A percentile compares a stretch with the other conserved stretches of the same genome.
phyloP scores from a whole-genome alignment of 1,139 yeast genomes.

The Debaryomyces singareniensis region DNA sequence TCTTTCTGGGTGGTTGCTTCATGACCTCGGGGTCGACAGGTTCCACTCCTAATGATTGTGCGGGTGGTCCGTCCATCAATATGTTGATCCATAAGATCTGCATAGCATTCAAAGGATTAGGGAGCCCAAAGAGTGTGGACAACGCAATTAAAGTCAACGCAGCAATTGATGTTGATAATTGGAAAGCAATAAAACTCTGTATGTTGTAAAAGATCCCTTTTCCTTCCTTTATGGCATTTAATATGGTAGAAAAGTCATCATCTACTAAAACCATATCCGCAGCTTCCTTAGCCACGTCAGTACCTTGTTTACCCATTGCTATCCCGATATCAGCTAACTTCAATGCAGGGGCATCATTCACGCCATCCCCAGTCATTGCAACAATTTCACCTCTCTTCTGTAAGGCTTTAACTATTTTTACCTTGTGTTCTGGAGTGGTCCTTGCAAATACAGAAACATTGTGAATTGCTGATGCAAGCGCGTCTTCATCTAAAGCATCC shows the following conservation, averaged over 20 bases:
- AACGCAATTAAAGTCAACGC: slow-evolving; percentile 86
- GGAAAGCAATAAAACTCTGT: slow-evolving; percentile 90
- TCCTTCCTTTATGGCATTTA: slow-evolving; percentile 92
- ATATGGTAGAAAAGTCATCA: slow-evolving; percentile 90
- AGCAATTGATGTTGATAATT: slow-evolving; percentile 90
- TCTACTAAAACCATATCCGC: slow-evolving; percentile 97
- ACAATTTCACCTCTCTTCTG: slow-evolving; percentile 93
- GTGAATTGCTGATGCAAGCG: slow-evolving; percentile 66
- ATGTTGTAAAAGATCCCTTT: slow-evolving; percentile 93
- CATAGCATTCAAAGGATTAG: slow-evolving; percentile 98
- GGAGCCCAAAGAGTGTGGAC: slow-evolving; percentile 78
- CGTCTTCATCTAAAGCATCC: slow-evolving; percentile 63
- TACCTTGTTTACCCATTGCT: slow-evolving; percentile 94
- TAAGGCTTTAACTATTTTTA: slow-evolving; percentile 82
- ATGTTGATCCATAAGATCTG: slow-evolving; percentile 97
- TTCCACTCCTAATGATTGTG: slow-evolving; percentile 95
- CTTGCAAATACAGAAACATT: slow-evolving; percentile 91
- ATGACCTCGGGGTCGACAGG: slow-evolving; percentile 94
- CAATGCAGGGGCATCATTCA: slow-evolving; percentile 97
- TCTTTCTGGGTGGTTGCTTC: slow-evolving; percentile 88
- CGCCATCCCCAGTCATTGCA: slow-evolving; percentile 99
- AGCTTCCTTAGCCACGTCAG: slow-evolving; percentile 98
- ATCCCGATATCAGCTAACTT: slow-evolving; percentile 96
- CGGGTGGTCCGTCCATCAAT: slow-evolving; percentile 99
- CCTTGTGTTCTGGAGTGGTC: slow-evolving; percentile 94